These are phyloP conservation scores for Coprinopsis sp. DNA, from an alignment of 768 basidiomycete genomes.

Conservation along the genomic window DNA sequence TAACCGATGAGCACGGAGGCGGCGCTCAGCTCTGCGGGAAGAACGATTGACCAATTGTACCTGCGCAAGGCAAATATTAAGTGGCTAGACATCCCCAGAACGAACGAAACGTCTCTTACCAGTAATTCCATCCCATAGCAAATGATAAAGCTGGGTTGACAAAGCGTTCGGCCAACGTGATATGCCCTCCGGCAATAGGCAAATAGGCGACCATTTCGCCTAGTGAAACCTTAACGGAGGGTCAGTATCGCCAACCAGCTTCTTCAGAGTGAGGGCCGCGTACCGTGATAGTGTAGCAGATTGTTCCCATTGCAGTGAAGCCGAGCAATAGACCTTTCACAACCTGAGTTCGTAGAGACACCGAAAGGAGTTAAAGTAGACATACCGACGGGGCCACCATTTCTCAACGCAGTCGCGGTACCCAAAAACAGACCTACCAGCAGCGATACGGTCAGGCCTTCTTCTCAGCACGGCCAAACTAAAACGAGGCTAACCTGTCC, in stretches of 20 bases:
- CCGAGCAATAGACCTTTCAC: slow-evolving; percentile 60
- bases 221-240: slow-evolving; percentile 49
- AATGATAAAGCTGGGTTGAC: slow-evolving; percentile 71
- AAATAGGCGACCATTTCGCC: slow-evolving; percentile 77
- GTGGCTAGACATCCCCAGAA: too few species aligned
- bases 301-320: slow-evolving; percentile 57
- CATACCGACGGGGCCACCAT: slow-evolving; percentile 69
- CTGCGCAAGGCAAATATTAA: slow-evolving; percentile 14
- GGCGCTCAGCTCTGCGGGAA: slow-evolving; percentile 72
- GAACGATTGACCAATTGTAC: slow-evolving; percentile 61
- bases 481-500: too few species aligned
- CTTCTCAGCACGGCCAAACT: too few species aligned
- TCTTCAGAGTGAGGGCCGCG: slow-evolving; percentile 8
- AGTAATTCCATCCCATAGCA: slow-evolving; percentile 51
- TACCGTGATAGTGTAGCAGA: slow-evolving; percentile 73
- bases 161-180: slow-evolving; percentile 77
- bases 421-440: slow-evolving; percentile 62
- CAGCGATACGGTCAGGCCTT: too few species aligned
- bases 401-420: slow-evolving; percentile 41
- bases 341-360: not conserved
- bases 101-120: slow-evolving; percentile 22
- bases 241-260: not conserved
- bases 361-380: not conserved
- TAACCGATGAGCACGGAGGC: slow-evolving; percentile 73
- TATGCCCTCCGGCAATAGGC: slow-evolving; percentile 76